Percentiles rank a stretch among this genome's conserved stretches.
Conservation (phyloP, 2,329 filamentous ascomycete species). For the Claviceps spartinae region DNA sequence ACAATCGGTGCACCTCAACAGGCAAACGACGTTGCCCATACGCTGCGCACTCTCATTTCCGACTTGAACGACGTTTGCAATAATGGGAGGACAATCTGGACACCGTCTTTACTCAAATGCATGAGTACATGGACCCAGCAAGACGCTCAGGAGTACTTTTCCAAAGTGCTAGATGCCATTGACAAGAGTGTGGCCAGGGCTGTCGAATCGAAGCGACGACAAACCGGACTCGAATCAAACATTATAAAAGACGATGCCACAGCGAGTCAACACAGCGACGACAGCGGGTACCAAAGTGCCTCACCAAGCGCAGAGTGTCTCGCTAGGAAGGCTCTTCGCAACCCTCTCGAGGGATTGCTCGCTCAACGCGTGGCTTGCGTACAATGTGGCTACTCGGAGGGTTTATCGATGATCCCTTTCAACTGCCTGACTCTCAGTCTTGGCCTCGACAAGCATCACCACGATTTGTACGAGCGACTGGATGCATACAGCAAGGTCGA, state of each 20-base stretch:
- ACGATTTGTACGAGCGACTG: constrained; percentile 65
- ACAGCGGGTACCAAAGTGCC: constrained; percentile 42
- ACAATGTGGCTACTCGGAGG: constrained; percentile 73
- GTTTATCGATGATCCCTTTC: constrained; percentile 81
- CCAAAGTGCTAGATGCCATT: constrained; percentile 72
- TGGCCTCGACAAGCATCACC: constrained; percentile 44
- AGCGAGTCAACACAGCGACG: constrained; percentile 38
- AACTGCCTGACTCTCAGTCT: constrained; percentile 84
- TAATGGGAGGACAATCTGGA: constrained; percentile 69
- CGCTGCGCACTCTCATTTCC: constrained; percentile 51
- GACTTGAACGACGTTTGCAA: constrained; percentile 57
- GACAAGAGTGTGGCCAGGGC: constrained; percentile 59
- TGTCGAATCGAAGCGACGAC: constrained; percentile 14
- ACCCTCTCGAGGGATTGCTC: constrained; percentile 75
- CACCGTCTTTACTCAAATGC: constrained; percentile 66
- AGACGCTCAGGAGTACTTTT: constrained; percentile 95
- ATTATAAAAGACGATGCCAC: constrained; percentile 26
- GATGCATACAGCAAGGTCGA: constrained; percentile 79
- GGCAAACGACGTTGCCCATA: constrained; percentile 27
- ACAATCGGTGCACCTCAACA: constrained; percentile 14
- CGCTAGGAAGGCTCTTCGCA: constrained; percentile 35
- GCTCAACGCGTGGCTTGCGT: constrained; percentile 85
- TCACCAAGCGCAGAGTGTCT: constrained; percentile 23
- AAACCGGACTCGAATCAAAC: constrained; percentile 27
- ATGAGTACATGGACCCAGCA: constrained; percentile 96